Evolutionary conservation across 306 rosid genomes (phyloP).

Genomic region (Casuarina equisetifolia): DNA sequence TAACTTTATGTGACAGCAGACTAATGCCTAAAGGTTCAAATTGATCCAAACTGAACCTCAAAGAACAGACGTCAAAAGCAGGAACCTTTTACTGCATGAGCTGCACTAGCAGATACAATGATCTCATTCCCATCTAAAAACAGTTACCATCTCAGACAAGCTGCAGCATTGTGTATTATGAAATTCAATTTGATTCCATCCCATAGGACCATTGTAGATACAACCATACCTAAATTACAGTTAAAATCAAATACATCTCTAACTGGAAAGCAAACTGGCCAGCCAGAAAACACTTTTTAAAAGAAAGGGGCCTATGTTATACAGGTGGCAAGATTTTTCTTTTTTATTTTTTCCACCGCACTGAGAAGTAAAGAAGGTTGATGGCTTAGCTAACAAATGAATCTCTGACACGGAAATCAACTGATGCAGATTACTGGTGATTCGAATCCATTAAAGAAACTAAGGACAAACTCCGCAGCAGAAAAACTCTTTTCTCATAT

Average conservation of each 20-base stretch:
- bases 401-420: background rate
- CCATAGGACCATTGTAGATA: conserved; percentile 21
- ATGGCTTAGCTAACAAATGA: background rate
- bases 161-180: conserved; percentile 20
- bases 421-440: background rate
- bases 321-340: too few species aligned
- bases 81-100: conserved; percentile 16
- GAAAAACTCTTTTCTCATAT: conserved; percentile 8
- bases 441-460: background rate
- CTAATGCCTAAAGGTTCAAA: background rate
- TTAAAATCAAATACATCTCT: conserved; percentile 24
- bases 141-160: conserved; percentile 27
- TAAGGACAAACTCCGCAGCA: background rate
- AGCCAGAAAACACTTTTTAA: too few species aligned
- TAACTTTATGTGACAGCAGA: background rate
- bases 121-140: conserved; percentile 27
- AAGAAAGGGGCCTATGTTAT: too few species aligned
- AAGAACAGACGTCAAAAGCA: conserved; percentile 21
- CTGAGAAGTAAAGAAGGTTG: too few species aligned
- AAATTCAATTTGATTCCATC: conserved; percentile 31
- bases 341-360: too few species aligned
- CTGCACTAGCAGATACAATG: conserved; percentile 26
- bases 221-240: conserved; percentile 22
- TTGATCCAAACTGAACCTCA: conserved; percentile 11
- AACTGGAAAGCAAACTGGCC: conserved; percentile 1